Evolutionary conservation across 345 rosid genomes (phyloP).

Genomic region (Eutrema heterophyllum): DNA sequence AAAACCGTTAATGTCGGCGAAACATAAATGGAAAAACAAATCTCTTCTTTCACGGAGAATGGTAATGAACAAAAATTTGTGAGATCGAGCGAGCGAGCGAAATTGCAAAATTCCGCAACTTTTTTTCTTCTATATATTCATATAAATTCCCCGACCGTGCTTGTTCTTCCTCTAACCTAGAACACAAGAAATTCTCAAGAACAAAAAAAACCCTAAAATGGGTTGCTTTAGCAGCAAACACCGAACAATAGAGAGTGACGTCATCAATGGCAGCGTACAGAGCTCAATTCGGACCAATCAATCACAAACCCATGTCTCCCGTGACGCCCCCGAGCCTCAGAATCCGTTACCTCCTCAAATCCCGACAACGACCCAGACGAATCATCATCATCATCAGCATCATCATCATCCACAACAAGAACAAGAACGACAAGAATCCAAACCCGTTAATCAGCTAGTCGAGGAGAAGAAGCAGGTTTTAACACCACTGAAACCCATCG

Average conservation of each 20-base stretch:
- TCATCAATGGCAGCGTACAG: conserved; percentile 27
- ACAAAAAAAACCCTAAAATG: conserved; percentile 28
- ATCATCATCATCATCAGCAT: conserved; percentile 3
- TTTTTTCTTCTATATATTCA: neutral
- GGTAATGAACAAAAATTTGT: neutral
- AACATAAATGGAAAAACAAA: neutral
- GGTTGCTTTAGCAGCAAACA: conserved; percentile 58
- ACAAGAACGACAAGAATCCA: conserved; percentile 4
- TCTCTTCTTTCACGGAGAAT: neutral
- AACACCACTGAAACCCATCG: conserved; percentile 21
- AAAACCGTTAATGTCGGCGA: conserved; percentile 21
- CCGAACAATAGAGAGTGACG: conserved; percentile 21
- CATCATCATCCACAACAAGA: neutral
- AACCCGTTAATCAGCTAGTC: conserved; percentile 3
- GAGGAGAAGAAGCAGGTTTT: neutral
- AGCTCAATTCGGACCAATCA: conserved; percentile 21
- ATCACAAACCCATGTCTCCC: conserved; percentile 20
- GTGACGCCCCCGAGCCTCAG: conserved; percentile 13
- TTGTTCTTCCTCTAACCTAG: conserved; percentile 7
- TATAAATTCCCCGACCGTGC: neutral
- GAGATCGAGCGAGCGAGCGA: neutral
- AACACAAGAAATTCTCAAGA: conserved; percentile 9
- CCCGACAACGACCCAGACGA: conserved; percentile 17
- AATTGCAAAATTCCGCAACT: neutral
- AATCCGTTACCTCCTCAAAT: conserved; percentile 28